Conservation (phyloP, 2,329 filamentous ascomycete species). For the Epichloe baconii region DNA sequence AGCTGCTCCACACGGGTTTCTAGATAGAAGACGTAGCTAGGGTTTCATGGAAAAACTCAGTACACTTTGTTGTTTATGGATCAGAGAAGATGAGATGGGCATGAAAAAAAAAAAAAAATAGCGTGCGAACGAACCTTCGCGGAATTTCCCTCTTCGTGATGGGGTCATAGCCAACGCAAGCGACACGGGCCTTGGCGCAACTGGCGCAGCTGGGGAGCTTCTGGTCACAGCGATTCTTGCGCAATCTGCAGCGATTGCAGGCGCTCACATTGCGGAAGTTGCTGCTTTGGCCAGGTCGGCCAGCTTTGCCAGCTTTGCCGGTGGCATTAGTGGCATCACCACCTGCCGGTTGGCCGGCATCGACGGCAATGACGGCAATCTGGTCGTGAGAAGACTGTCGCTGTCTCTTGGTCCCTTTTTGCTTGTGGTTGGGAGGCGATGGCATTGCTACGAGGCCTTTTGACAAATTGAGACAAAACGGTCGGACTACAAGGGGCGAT, state of each 20-base stretch:
- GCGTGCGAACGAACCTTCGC: slow-evolving; percentile 65
- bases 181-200: slow-evolving; percentile 83
- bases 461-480: neutral
- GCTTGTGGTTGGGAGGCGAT: slow-evolving; percentile 33
- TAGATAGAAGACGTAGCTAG: slow-evolving; percentile 85
- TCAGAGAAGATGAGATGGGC: neutral
- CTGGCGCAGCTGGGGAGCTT: slow-evolving; percentile 79
- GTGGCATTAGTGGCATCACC: too few relatives aligned
- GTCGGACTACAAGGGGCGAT: neutral
- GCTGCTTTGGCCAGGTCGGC: slow-evolving; percentile 39
- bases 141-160: slow-evolving; percentile 95
- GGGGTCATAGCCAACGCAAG: slow-evolving; percentile 90
- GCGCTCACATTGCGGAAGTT: slow-evolving; percentile 82
- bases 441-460: slow-evolving; percentile 17
- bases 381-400: slow-evolving; percentile 38
- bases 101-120: fast-evolving
- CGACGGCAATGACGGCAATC: slow-evolving; percentile 7
- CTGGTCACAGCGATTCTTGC: slow-evolving; percentile 94
- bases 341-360: too few relatives aligned
- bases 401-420: slow-evolving; percentile 37
- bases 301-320: too few relatives aligned
- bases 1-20: slow-evolving; percentile 77
- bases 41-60: neutral
- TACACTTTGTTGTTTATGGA: neutral
- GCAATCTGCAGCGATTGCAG: slow-evolving; percentile 80